A percentile compares a stretch with the other conserved stretches of the same genome.
These are phyloP conservation scores for Cyberlindnera xishuangbannaensis DNA, from an alignment of 805 yeast genomes.

Conservation along the genomic window DNA sequence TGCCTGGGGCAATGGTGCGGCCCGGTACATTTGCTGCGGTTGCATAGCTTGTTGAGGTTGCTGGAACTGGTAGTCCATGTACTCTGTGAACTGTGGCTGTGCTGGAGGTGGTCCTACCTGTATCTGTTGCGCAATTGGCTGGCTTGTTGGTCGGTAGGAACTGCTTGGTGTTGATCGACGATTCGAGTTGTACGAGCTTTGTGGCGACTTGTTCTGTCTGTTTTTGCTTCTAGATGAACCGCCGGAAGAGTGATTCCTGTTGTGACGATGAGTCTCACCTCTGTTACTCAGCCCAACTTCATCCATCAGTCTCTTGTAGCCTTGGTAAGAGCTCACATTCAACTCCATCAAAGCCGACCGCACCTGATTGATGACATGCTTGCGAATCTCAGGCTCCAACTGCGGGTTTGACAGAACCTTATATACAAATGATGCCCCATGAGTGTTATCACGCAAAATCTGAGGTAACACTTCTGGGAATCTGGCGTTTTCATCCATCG, in stretches of 20 bases:
- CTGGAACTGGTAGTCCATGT: too few relatives aligned
- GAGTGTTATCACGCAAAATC: conserved; percentile 59
- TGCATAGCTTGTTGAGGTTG: too few relatives aligned
- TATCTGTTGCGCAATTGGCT: too few relatives aligned
- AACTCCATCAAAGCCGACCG: conserved; percentile 56
- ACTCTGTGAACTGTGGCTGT: too few relatives aligned
- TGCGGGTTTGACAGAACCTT: conserved; percentile 73
- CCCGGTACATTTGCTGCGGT: too few relatives aligned
- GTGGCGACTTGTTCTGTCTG: conserved; percentile 20
- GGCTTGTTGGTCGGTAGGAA: too few relatives aligned
- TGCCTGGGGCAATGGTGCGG: too few relatives aligned
- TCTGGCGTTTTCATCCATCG: conserved; percentile 18
- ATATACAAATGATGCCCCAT: conserved; percentile 74
- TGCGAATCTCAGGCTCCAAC: conserved; percentile 50
- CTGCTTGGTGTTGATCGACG: too few relatives aligned
- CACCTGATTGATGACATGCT: conserved; percentile 54
- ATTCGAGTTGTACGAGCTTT: too few relatives aligned
- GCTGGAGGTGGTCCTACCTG: too few relatives aligned
- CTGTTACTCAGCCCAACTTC: conserved; percentile 66
- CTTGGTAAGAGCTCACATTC: conserved; percentile 53
- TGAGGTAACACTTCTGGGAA: conserved; percentile 46
- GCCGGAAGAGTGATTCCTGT: conserved; percentile 23
- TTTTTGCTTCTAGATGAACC: conserved; percentile 12
- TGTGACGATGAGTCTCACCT: conserved; percentile 18
- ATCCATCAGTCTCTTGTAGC: conserved; percentile 81